A percentile compares a stretch with the other conserved stretches of the same genome.
These are phyloP conservation scores for Polyrhizophydium stewartii DNA, from an alignment of 371 early-diverging fungal species.

Conservation along the genomic window DNA sequence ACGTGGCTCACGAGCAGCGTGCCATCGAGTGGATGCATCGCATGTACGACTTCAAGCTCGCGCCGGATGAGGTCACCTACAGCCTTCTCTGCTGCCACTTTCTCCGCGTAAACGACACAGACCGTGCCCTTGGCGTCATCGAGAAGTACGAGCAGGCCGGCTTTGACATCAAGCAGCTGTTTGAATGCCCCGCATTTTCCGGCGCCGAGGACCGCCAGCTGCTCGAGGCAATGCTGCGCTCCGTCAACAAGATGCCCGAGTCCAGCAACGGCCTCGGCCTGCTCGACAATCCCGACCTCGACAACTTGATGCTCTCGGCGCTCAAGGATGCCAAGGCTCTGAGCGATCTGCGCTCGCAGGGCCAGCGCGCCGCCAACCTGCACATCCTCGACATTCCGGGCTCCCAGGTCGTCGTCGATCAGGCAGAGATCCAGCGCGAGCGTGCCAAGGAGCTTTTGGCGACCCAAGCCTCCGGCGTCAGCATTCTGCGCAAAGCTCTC, in stretches of 20 bases:
- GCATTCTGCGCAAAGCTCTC: conserved; percentile 70
- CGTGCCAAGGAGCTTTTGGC: neutral
- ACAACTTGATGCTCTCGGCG: conserved; percentile 31
- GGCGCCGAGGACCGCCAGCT: conserved; percentile 29
- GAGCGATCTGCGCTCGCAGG: no score
- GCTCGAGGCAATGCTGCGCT: conserved; percentile 24
- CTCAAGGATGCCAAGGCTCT: conserved; percentile 13
- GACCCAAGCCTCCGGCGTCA: conserved; percentile 51
- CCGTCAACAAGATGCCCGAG: neutral
- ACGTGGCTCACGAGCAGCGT: neutral
- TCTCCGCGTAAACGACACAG: conserved; percentile 47
- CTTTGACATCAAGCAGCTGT: conserved; percentile 24
- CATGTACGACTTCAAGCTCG: neutral
- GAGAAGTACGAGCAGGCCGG: conserved; percentile 58
- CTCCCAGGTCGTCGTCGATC: no score
- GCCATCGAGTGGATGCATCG: neutral
- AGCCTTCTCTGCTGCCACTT: conserved; percentile 5
- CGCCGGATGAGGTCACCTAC: neutral
- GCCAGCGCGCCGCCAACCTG: no score
- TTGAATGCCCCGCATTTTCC: conserved; percentile 33
- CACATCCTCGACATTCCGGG: no score
- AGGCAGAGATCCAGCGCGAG: neutral
- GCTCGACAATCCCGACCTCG: conserved; percentile 1
- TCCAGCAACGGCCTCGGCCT: neutral
- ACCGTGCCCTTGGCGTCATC: conserved; percentile 57